A percentile compares a stretch with the other conserved stretches of the same genome.
Evolutionary conservation across 257 asterid species (phyloP).

Genomic region (Datura wrightii): DNA sequence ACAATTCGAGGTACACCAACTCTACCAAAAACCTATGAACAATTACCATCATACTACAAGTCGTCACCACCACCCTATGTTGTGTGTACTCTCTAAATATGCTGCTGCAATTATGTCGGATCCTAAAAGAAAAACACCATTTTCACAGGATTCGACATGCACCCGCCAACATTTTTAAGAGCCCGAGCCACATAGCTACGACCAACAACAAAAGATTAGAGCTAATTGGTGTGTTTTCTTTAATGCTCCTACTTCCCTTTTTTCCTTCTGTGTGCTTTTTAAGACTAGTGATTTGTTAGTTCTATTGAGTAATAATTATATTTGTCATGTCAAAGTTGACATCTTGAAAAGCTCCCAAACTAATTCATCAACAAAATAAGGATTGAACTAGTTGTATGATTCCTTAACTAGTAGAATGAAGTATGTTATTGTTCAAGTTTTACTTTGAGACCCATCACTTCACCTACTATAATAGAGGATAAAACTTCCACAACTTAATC

Average conservation of each 20-base stretch:
- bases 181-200: too few relatives aligned
- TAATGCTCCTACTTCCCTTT: neutral
- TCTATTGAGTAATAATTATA: neutral
- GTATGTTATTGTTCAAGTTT: neutral
- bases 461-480: neutral
- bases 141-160: too few relatives aligned
- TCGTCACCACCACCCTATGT: too few relatives aligned
- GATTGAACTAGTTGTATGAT: neutral
- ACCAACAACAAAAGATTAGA: too few relatives aligned
- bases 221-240: neutral
- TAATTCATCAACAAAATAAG: neutral
- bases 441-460: neutral
- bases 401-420: neutral
- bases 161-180: too few relatives aligned
- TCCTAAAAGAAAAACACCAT: too few relatives aligned
- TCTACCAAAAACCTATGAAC: too few relatives aligned
- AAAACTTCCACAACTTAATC: neutral
- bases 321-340: neutral
- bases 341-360: neutral
- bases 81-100: too few relatives aligned
- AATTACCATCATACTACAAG: too few relatives aligned
- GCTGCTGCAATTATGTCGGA: too few relatives aligned
- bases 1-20: too few relatives aligned
- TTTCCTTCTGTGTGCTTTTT: neutral
- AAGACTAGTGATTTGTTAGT: neutral